Evolutionary conservation across 2,329 filamentous ascomycete species (phyloP), one percentile per base, ranked within the genome.

Genomic region (Botrytis tulipae): DNA sequence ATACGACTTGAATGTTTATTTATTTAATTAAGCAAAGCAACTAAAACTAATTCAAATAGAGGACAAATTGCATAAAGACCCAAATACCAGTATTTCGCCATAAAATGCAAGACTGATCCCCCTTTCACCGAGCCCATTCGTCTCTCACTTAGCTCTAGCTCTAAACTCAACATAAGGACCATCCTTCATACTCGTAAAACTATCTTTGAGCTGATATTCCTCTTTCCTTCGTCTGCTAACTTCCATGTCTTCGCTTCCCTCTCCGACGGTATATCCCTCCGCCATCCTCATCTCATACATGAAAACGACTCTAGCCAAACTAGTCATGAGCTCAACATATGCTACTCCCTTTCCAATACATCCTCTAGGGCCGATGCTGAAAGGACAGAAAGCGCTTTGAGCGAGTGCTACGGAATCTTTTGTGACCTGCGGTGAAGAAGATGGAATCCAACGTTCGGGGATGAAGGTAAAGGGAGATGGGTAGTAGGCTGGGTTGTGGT

Each of bases 131-230:
- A 29, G 16, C 37, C 29, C 18, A 2, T 46, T 14, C 7, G 1
- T 1, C 42, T 29, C 25, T 61, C 18, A 70, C 16, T 16, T 65
- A 22, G 18, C 44, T 25, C 69, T 71, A 76, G 75, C 83, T 78
- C 83, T 80, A 78, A 91, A 91, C 83, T 93, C 88, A 73, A 93
- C 84, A 83, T 92, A 85, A 0, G 90, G 89, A 0, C 92, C 92
- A 78, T 92, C 87, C 84, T 93, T 94, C 78, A 87, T 84, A 78
- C 90, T 92, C 46, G 92, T 93, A 82, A 94, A 94, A 29, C 88
- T 91, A 80, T 94, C 92, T 70, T 87, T 83, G 73, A 93, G 83
- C 84, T 93, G 91, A 81, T 90, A 93, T 84, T 94, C 92, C 1
- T 79, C 83, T 29, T 79, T 80, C 65, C 86, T 84, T 72, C 89